Base-by-base conservation (phyloP, 2,329 filamentous ascomycete genomes). In the Thelonectria discophora region DNA sequence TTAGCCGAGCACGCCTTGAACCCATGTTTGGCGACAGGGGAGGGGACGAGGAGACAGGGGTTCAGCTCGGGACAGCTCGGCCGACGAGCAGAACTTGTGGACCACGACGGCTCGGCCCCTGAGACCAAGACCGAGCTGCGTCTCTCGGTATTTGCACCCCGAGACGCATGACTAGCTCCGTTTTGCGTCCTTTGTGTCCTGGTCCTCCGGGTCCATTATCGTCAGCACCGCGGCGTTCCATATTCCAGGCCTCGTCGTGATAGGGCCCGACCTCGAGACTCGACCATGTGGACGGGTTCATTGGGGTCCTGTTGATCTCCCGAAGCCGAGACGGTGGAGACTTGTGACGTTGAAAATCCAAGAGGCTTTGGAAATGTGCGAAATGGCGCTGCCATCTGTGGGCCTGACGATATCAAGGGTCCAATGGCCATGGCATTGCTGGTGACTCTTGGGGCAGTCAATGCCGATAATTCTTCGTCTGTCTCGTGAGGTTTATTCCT, bases 161-260 rank as follows among this genome's bases (percentile, higher is more conserved):
- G 63, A 65, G 27, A 8, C 61, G 63, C 63, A 63, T 58, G 30
- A 20, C 15, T 34, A 39, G 45, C 21, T n/a, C 45, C 51, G 34
- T 37, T 20, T 40, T 55, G 60, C 45, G 52, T 48, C 52, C 50
- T 43, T 46, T 42, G 54, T 48, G 37, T 43, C 27, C 50, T 51
- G 37, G 34, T 27, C 43, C 46, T 9, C 24, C 34, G 49, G 21
- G 24, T 32, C 30, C 18, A 39, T 21, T 32, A 48, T 54, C 32
- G 37, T 17, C 43, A 42, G 42, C 40, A 27, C 24, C 24, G 45
- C 45, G 32, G 49, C 43, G 48, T 39, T 37, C 48, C 27, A 7
- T 42, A 39, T 51, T 43, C 42, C 37, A 39, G 13, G 30, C 48
- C 34, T 53, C n/a, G 45, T 48, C 21, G 18, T 34, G 18, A 53